phyloP scores from a whole-genome alignment of 768 basidiomycete species.

The Mycena belliarum region DNA sequence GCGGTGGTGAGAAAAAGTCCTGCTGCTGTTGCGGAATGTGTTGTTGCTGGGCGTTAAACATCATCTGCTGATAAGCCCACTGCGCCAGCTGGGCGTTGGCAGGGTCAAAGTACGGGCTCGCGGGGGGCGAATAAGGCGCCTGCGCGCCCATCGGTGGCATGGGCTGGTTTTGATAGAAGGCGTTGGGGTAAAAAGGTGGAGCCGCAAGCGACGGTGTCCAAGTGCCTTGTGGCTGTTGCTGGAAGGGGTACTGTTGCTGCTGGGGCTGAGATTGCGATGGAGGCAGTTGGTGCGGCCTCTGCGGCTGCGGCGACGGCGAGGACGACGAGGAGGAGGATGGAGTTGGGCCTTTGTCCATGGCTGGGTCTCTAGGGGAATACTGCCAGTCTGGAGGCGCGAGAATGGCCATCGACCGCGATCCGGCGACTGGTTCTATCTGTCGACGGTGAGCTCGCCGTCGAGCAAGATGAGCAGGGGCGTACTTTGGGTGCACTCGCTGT shows the following conservation, averaged over 20 bases:
- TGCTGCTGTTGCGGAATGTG: conserved; percentile 38
- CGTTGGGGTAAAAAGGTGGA: conserved; percentile 72
- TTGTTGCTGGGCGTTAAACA: conserved; percentile 68
- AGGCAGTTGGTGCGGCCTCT: conserved; percentile 48
- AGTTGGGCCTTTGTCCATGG: conserved; percentile 56
- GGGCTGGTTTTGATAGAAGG: conserved; percentile 45
- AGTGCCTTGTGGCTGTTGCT: conserved; percentile 67
- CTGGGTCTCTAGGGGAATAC: conserved; percentile 57
- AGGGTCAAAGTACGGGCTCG: conserved; percentile 73
- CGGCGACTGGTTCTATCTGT: background rate
- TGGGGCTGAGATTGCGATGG: no score
- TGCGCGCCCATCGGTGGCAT: background rate
- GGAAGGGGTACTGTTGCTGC: conserved; percentile 51
- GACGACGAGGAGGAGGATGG: conserved; percentile 35
- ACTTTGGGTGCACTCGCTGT: background rate
- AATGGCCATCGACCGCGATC: conserved; percentile 66
- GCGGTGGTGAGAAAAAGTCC: conserved; percentile 17
- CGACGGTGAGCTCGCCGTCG: background rate
- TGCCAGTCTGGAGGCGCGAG: conserved; percentile 79
- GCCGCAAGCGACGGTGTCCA: conserved; percentile 71
- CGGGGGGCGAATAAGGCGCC: conserved; percentile 43
- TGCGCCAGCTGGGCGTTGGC: conserved; percentile 74
- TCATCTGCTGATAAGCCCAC: conserved; percentile 93
- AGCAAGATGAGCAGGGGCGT: background rate
- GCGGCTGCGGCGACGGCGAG: conserved; percentile 44